A percentile compares a stretch with the other conserved stretches of the same genome.
phyloP scores from a whole-genome alignment of 805 yeast species.

The Komagataella pseudopastoris region DNA sequence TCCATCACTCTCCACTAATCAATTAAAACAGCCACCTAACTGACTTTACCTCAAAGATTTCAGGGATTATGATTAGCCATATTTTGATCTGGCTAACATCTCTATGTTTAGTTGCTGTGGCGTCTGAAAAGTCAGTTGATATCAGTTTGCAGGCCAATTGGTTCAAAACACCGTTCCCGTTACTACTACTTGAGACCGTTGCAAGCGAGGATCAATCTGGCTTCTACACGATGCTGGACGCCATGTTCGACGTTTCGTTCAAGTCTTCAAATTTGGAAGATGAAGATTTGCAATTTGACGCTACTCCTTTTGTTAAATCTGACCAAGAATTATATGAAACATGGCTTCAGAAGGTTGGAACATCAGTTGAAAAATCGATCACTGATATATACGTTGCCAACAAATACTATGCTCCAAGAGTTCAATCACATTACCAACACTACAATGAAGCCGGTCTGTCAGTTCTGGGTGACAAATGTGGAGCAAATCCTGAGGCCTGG shows the following conservation, averaged over 20 bases:
- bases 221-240: constrained; percentile 19
- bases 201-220: constrained; percentile 20
- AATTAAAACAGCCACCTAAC: not conserved
- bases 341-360: constrained; percentile 8
- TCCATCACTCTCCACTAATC: not conserved
- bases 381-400: constrained; percentile 30
- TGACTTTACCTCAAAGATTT: no score
- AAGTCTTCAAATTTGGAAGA: constrained; percentile 11
- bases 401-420: constrained; percentile 42
- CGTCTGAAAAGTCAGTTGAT: constrained; percentile 10
- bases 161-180: constrained; percentile 24
- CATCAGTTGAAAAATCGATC: constrained; percentile 8
- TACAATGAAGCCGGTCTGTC: constrained; percentile 25
- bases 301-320: constrained; percentile 3
- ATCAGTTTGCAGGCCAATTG: constrained; percentile 24
- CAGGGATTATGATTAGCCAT: not conserved
- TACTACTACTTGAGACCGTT: constrained; percentile 22
- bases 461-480: constrained; percentile 15
- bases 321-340: constrained; percentile 13
- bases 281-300: constrained; percentile 13
- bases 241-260: constrained; percentile 11
- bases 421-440: constrained; percentile 49
- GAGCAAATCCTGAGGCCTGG: constrained; percentile 26
- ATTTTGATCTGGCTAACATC: not conserved
- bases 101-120: not conserved